Base-by-base conservation (phyloP, 2,329 filamentous ascomycete species). In the Cryphonectria japonica region DNA sequence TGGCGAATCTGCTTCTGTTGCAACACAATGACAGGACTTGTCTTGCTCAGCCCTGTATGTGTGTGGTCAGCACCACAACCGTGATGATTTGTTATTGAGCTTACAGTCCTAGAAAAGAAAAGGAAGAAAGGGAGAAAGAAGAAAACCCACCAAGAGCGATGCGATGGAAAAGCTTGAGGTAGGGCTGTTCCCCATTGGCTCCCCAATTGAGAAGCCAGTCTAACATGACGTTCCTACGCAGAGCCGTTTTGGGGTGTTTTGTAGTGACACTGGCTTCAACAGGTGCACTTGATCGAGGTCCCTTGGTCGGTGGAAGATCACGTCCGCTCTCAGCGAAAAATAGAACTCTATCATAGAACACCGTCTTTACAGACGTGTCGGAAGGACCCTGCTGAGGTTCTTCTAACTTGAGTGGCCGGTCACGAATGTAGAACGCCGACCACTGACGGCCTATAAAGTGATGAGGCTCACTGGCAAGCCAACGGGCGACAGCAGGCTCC, bases 151-250 rank as follows among this genome's bases (percentile, higher is more conserved):
- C 87, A 1, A 90, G 79, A 2, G 84, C 78, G 46, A 89, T 85
- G 8, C 89, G 85, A 0, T 87, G 86, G 74, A 90, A 91, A 0
- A 90, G 78, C 73, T 91, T 91, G 2, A 87, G 79, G 5, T 83
- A 80, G 0, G 84, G 79, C 70, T 90, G 84, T 0, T 77, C 3
- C 2, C 78, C 74, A 70, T 87, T 90, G 0, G 78, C 70, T 2
- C 79, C 73, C 2, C 85, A 78, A 34, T 84, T 81, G 43, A 90
- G 77, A 0, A 89, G 81, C 86, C 86, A 89, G 37, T 85, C 78
- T 1, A 90, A 75, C 73, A 91, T 81, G 0, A 80, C 75, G 9
- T 52, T 67, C 22, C 71, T 61, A 16, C 37, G 43, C 32, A 67
- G 70, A 16, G 69, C 71, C 2, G n/a, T 29, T 8, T 57, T 34